A percentile compares a stretch with the other conserved stretches of the same genome.
These are phyloP conservation scores for Novymonas esmeraldas DNA, from an alignment of 208 protist species.

Conservation along the genomic window DNA sequence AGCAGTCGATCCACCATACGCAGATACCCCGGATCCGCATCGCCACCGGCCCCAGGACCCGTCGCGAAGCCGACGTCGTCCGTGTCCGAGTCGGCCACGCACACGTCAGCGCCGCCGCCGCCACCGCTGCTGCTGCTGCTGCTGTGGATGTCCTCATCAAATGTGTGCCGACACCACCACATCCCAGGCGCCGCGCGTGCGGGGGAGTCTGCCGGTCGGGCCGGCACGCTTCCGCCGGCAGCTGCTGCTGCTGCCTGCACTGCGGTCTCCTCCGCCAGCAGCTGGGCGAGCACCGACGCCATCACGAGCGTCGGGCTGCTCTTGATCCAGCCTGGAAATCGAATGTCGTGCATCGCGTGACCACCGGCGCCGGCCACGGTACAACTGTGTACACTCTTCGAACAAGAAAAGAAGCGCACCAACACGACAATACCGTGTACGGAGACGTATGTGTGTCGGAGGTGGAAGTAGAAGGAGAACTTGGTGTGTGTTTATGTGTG, in stretches of 20 bases:
- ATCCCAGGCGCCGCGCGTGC: neutral
- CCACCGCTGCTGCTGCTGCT: constrained; percentile 11
- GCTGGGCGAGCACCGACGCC: constrained; percentile 45
- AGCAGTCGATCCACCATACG: constrained; percentile 36
- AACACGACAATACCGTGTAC: neutral
- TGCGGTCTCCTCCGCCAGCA: constrained; percentile 19
- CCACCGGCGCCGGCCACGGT: neutral
- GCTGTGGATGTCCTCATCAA: constrained; percentile 1
- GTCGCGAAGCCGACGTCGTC: neutral
- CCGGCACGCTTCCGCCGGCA: neutral
- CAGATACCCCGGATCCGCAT: constrained; percentile 26
- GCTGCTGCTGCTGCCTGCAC: neutral
- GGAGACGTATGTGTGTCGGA: too few species aligned
- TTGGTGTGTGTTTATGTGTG: too few species aligned
- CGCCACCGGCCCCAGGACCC: neutral
- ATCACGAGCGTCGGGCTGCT: constrained; percentile 63
- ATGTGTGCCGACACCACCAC: neutral
- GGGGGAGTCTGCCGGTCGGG: too few species aligned
- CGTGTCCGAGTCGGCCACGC: neutral
- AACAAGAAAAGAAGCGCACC: neutral
- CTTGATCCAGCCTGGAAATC: constrained; percentile 71
- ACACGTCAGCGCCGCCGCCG: neutral
- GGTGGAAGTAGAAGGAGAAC: too few species aligned
- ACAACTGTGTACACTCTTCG: too few species aligned
- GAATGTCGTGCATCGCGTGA: constrained; percentile 74